A percentile compares a stretch with the other conserved stretches of the same genome.
Conservation (phyloP, 345 rosid genomes). For the Rhodomyrtus tomentosa region DNA sequence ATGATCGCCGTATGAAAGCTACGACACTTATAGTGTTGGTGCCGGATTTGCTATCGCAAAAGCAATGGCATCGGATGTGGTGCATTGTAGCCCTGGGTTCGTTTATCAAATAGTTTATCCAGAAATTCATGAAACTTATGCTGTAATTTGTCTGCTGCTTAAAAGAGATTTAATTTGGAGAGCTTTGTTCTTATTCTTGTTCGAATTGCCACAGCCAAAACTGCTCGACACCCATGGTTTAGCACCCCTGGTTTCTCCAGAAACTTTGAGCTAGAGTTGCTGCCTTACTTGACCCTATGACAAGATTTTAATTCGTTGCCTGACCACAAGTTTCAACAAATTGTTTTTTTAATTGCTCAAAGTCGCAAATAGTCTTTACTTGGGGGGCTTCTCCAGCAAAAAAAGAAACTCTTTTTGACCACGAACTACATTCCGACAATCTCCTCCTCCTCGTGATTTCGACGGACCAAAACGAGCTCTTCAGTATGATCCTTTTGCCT, state of each 20-base stretch:
- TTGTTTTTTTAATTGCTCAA: not conserved
- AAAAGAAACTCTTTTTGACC: not conserved
- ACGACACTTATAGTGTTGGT: too few relatives aligned
- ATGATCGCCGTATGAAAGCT: too few relatives aligned
- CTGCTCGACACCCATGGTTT: not conserved
- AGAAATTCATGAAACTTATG: not conserved
- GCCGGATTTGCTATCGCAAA: not conserved
- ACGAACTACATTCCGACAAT: not conserved
- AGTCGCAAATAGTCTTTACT: not conserved
- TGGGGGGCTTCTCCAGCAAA: not conserved
- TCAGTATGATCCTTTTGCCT: not conserved
- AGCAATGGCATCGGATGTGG: not conserved
- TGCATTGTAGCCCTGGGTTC: not conserved
- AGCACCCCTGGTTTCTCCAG: not conserved
- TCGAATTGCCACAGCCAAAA: not conserved
- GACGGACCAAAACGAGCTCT: not conserved
- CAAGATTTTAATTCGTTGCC: not conserved
- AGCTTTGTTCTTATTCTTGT: not conserved
- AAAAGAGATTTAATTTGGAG: not conserved
- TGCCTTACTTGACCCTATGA: not conserved
- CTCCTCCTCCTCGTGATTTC: not conserved
- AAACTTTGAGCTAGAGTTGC: not conserved
- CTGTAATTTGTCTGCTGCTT: not conserved
- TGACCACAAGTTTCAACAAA: not conserved
- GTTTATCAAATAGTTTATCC: not conserved